Base-by-base conservation (phyloP, 1,284 basidiomycete genomes). In the Cerrena zonata region DNA sequence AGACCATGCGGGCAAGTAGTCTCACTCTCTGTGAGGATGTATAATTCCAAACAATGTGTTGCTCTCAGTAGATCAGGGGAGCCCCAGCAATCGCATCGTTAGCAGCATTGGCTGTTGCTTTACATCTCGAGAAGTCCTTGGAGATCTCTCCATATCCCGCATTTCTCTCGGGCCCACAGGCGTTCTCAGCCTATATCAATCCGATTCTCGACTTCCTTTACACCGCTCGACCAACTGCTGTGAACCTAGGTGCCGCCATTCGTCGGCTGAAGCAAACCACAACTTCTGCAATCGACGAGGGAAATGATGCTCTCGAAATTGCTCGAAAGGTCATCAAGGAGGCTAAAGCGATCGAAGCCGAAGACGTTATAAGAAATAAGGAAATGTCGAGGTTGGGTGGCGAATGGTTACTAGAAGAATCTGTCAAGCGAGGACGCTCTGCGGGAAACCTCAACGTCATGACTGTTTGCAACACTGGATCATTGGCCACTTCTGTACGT, bases 381-480 rank as follows among this genome's bases (percentile, higher is more conserved):
- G 69, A 75, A 56, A 95, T 96, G 87, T 79, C 88, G 4, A 80
- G 80, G 58, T 76, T 79, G 64, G 92, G 92, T 22, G 91, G 87
- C 2, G 83, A 89, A 43, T 95, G 93, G 93, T 72, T 95, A 25
- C 67, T 85, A 40, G 68, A 81, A 38, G 72, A 74, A 52, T 75
- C 81, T 12, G 73, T 75, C 56, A 62, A 68, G 40, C 63, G 63
- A 38, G 79, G 79, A 53, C 75, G 74, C 41, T 65, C 69, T 12
- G 75, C 75, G 48, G 69, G 71, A 53, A 70, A 68, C 48, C 66
- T 94, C 51, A 91, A 90, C 63, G 79, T 94, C 23, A 73, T 95
- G 65, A 95, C 92, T 3, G 91, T 95, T n/a, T 96, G 93, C 74
- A 96, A 96, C 68, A 95, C 93, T 18, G 93, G 93, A 18, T 91